Percentiles rank a stretch among this genome's conserved stretches.
phyloP scores from a whole-genome alignment of 148 eudicot species.

The Silene conica region DNA sequence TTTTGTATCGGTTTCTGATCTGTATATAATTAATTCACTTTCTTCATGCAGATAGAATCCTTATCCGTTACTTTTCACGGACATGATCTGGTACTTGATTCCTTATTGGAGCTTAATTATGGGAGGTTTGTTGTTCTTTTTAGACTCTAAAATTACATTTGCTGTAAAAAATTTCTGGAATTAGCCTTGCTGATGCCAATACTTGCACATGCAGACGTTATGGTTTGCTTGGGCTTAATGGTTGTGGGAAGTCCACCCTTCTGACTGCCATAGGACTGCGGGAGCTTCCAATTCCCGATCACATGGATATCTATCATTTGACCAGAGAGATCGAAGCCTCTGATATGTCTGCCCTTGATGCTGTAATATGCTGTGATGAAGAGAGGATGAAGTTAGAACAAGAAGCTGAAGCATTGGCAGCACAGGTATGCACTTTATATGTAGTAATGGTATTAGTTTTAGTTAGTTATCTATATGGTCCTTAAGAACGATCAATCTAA shows the following conservation, averaged over 20 bases:
- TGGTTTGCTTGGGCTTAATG: slow-evolving; percentile 96
- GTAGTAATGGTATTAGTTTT: not conserved
- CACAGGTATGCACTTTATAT: slow-evolving; percentile 45
- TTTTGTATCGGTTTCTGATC: not conserved
- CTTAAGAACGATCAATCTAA: slow-evolving; percentile 9
- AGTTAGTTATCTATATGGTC: not conserved
- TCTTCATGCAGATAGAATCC: slow-evolving; percentile 84
- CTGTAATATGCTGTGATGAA: slow-evolving; percentile 86
- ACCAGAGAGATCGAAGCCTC: slow-evolving; percentile 85
- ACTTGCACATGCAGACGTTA: slow-evolving; percentile 57
- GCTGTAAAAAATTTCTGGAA: not conserved
- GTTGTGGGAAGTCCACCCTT: slow-evolving; percentile 98
- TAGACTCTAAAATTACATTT: not conserved
- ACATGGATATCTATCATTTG: slow-evolving; percentile 97
- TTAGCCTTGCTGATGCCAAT: not conserved
- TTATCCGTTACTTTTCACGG: slow-evolving; percentile 96
- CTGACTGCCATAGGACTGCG: slow-evolving; percentile 83
- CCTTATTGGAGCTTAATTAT: slow-evolving; percentile 85
- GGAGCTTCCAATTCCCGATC: slow-evolving; percentile 95
- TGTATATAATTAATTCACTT: not conserved
- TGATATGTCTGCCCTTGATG: slow-evolving; percentile 90
- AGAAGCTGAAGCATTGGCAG: slow-evolving; percentile 80
- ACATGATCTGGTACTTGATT: slow-evolving; percentile 89
- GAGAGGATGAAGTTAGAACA: slow-evolving; percentile 74
- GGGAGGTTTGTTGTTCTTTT: slow-evolving; percentile 58